Percentiles rank a stretch among this genome's conserved stretches.
Conservation (phyloP, 2,329 filamentous ascomycete genomes). For the Calonectria fujianensis region DNA sequence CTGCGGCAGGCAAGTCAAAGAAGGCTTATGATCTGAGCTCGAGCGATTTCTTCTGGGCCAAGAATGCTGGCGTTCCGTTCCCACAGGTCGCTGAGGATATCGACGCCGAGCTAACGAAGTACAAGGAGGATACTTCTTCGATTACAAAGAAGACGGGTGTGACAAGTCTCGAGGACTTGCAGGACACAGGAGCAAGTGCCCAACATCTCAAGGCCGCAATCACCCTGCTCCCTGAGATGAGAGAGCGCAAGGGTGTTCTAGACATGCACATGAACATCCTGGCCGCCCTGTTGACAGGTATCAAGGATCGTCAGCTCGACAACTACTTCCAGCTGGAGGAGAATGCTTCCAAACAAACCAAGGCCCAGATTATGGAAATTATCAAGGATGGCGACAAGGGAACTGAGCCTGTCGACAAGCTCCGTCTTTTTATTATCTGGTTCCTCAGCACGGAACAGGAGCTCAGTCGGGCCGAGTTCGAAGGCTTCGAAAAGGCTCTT, state of each 20-base stretch:
- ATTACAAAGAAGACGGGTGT: slow-evolving; percentile 97
- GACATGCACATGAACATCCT: slow-evolving; percentile 99
- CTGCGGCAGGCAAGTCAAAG: slow-evolving; percentile 84
- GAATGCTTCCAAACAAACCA: slow-evolving; percentile 92
- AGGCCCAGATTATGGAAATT: slow-evolving; percentile 90
- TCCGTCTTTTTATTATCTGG: slow-evolving; percentile 97
- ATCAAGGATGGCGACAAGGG: slow-evolving; percentile 89
- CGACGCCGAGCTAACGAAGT: slow-evolving; percentile 92
- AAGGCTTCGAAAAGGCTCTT: slow-evolving; percentile 89
- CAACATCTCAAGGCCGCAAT: slow-evolving; percentile 98
- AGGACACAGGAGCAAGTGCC: slow-evolving; percentile 91
- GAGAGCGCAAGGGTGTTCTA: slow-evolving; percentile 92
- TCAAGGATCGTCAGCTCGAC: slow-evolving; percentile 96
- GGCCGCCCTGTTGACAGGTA: slow-evolving; percentile 83
- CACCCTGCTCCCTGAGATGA: slow-evolving; percentile 90
- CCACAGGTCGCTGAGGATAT: slow-evolving; percentile 98
- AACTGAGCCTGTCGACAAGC: slow-evolving; percentile 88
- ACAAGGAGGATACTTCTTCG: slow-evolving; percentile 95
- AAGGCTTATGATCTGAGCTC: slow-evolving; percentile 92
- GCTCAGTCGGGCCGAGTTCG: slow-evolving; percentile 86
- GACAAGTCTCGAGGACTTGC: slow-evolving; percentile 92
- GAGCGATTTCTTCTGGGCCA: slow-evolving; percentile 97
- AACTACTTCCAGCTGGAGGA: slow-evolving; percentile 98
- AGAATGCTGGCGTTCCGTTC: slow-evolving; percentile 92
- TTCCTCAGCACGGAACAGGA: slow-evolving; percentile 95